phyloP scores from a whole-genome alignment of 192 early-diverging fungal genomes.

The Coemansia sp. region DNA sequence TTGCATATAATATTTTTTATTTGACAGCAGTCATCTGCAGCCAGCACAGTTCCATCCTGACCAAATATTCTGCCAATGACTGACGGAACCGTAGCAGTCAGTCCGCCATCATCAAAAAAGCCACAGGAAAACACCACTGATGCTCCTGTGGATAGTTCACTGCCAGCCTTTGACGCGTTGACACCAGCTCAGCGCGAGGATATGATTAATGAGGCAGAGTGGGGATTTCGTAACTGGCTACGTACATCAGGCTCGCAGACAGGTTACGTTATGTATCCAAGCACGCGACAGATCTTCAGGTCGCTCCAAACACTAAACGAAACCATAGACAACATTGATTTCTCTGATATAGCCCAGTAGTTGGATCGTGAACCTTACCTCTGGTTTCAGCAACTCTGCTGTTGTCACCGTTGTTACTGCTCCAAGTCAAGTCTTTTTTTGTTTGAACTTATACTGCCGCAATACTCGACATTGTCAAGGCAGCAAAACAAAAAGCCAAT shows the following conservation, averaged over 20 bases:
- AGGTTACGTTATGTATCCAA: constrained; percentile 47
- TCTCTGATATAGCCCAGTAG: constrained; percentile 33
- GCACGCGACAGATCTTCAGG: constrained; percentile 42
- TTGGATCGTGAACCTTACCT: not conserved
- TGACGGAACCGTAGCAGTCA: constrained; percentile 25
- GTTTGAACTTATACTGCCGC: too few species aligned
- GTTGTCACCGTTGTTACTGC: too few species aligned
- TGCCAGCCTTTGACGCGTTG: constrained; percentile 3
- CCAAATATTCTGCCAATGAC: not conserved
- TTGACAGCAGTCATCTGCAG: too few species aligned
- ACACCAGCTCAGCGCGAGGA: constrained; percentile 27
- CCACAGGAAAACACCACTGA: not conserved
- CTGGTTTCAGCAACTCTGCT: too few species aligned
- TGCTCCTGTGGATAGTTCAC: not conserved
- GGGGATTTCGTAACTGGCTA: constrained; percentile 41
- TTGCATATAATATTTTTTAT: too few species aligned
- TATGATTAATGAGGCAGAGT: constrained; percentile 38
- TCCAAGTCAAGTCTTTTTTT: too few species aligned
- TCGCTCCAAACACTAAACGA: constrained; percentile 31
- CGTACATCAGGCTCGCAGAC: constrained; percentile 18
- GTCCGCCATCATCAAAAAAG: constrained; percentile 18
- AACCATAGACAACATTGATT: constrained; percentile 28
- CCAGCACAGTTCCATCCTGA: too few species aligned
- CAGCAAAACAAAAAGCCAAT: too few species aligned
- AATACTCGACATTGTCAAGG: too few species aligned